These are phyloP conservation scores for Saccharomyces uvarum DNA, from an alignment of 1,139 yeast species.

Conservation along the genomic window DNA sequence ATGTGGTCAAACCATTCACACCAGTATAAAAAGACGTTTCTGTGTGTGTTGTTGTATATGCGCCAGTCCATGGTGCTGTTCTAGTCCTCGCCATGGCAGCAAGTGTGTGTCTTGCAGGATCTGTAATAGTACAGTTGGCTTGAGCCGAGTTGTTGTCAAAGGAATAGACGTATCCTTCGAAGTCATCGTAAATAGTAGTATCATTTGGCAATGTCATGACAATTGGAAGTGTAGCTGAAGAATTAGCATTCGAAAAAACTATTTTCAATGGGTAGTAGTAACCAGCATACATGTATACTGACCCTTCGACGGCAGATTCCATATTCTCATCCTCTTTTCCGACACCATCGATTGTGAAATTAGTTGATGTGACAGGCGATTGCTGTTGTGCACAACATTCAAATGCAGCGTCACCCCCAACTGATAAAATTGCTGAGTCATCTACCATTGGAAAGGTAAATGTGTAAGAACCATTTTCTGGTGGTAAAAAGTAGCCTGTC, in stretches of 20 bases:
- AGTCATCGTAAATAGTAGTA: background rate
- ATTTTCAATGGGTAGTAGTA: slow-evolving; percentile 28
- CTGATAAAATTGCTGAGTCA: slow-evolving; percentile 23
- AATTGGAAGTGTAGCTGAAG: background rate
- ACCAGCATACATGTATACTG: slow-evolving; percentile 12
- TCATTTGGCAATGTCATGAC: background rate
- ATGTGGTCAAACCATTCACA: background rate
- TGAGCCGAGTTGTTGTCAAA: background rate
- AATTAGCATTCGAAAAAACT: slow-evolving; percentile 11
- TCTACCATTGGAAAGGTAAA: slow-evolving; percentile 21
- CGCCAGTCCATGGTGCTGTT: background rate
- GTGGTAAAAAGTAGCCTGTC: slow-evolving; percentile 26
- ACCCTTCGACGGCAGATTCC: background rate
- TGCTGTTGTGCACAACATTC: slow-evolving; percentile 24
- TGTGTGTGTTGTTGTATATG: background rate
- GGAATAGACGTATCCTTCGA: background rate
- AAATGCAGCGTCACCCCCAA: slow-evolving; percentile 28
- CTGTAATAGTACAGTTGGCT: background rate
- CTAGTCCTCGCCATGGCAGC: background rate
- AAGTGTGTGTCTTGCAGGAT: background rate
- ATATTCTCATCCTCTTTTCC: slow-evolving; percentile 2
- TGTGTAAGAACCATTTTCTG: slow-evolving; percentile 22
- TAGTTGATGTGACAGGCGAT: background rate
- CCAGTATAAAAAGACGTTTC: background rate
- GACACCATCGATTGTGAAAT: slow-evolving; percentile 8